Percentiles rank a stretch among this genome's conserved stretches.
Evolutionary conservation across 805 yeast species (phyloP).

Genomic region (Yamadazyma phyllophila): DNA sequence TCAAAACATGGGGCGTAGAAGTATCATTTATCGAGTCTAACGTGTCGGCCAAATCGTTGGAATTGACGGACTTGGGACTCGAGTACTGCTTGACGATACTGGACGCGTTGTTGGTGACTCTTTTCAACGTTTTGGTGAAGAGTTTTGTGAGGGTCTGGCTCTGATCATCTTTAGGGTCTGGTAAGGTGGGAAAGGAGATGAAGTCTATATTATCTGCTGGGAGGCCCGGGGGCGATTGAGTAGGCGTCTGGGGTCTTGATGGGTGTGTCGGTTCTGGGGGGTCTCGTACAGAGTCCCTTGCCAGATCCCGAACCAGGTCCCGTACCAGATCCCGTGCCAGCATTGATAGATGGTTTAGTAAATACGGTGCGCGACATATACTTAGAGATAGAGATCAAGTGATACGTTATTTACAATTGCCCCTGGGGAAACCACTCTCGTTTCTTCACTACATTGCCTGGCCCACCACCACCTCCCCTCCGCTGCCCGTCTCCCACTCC

Average conservation of each 20-base stretch:
- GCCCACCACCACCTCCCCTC: too few species aligned
- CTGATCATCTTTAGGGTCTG: slow-evolving; percentile 40
- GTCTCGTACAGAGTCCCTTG: background rate
- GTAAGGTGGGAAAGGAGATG: slow-evolving; percentile 42
- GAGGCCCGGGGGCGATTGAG: slow-evolving; percentile 4
- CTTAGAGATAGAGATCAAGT: too few species aligned
- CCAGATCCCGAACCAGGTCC: background rate
- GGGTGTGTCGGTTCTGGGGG: background rate
- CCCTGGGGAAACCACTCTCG: too few species aligned
- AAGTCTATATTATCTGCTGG: slow-evolving; percentile 21
- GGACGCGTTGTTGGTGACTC: slow-evolving; percentile 44
- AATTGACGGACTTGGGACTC: slow-evolving; percentile 13
- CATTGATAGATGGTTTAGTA: too few species aligned
- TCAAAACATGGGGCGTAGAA: slow-evolving; percentile 4
- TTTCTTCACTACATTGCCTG: too few species aligned
- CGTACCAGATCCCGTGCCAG: background rate
- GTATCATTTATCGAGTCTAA: slow-evolving; percentile 1
- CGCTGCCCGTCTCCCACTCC: too few species aligned
- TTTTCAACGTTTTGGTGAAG: slow-evolving; percentile 36
- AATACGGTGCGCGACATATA: too few species aligned
- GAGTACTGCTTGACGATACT: slow-evolving; percentile 25
- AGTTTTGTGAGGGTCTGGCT: slow-evolving; percentile 33
- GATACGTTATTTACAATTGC: too few species aligned
- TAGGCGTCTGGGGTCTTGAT: background rate
- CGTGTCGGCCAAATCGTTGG: slow-evolving; percentile 5